phyloP scores from a whole-genome alignment of 2,329 filamentous ascomycete genomes.

The Corinectria fuckeliana region DNA sequence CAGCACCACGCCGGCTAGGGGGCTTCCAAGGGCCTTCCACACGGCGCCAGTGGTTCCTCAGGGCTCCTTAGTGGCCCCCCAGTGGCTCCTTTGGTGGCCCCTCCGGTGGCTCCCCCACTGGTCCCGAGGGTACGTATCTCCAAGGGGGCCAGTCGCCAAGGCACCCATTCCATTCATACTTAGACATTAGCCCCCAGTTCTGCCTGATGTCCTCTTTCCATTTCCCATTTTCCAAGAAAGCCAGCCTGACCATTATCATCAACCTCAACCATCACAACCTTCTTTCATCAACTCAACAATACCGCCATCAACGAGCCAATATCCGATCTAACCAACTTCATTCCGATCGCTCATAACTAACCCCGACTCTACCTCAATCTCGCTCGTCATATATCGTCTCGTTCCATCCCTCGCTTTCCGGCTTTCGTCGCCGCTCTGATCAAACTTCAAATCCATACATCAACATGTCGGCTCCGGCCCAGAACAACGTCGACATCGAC shows the following conservation, averaged over 20 bases:
- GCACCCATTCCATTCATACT: constrained; percentile 45
- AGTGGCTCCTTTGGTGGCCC: constrained; percentile 17
- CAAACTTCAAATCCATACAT: constrained; percentile 13
- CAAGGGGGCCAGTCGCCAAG: constrained; percentile 28
- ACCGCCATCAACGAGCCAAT: neutral
- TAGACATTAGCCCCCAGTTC: constrained; percentile 41
- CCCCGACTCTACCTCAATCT: neutral
- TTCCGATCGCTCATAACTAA: neutral
- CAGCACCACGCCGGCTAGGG: constrained; percentile 4
- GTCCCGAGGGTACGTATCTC: constrained; percentile 19
- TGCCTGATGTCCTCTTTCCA: constrained; percentile 35
- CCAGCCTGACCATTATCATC: constrained; percentile 1
- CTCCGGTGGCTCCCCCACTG: constrained; percentile 27
- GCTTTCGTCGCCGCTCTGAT: constrained; percentile 21
- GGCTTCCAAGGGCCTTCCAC: constrained; percentile 23
- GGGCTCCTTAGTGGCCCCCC: neutral
- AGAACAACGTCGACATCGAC: constrained; percentile 60
- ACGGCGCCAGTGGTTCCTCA: constrained; percentile 29
- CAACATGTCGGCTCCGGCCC: constrained; percentile 50
- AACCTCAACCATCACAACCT: constrained; percentile 18
- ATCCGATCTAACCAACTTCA: neutral
- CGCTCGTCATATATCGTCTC: constrained; percentile 14
- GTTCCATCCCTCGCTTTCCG: neutral
- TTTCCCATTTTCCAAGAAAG: constrained; percentile 31
- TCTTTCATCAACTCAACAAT: constrained; percentile 15